Evolutionary conservation across 1,284 basidiomycete genomes (phyloP), one percentile per base, ranked within the genome.

Genomic region (Wolfiporia cocos): DNA sequence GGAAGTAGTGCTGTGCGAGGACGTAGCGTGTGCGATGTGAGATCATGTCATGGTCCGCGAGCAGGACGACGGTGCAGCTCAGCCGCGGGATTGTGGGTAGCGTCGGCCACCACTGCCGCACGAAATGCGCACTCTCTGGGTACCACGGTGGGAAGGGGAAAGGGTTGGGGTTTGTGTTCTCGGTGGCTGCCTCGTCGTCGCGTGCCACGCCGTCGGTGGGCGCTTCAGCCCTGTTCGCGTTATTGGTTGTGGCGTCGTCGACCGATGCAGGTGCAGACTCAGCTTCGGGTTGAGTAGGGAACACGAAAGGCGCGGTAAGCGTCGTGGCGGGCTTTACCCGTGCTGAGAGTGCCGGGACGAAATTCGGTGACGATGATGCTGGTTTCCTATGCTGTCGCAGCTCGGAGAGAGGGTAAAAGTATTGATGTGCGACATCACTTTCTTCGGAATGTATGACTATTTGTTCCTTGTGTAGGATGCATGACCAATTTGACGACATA

Each of bases 51-150:
- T 81, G 79, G 10, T 70, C 66, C 0, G 79, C 74, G 3, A 84
- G 68, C 1, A 86, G 65, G 14, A 84, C 70, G n/a, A 86, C 81
- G 0, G 82, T 82, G 51, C 81, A 85, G 56, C 79, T 83, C 9
- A 84, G 69, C 11, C 74, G 67, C 2, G 78, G 81, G 10, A 83
- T 64, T 1, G 69, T 66, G 0, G 75, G 67, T 5, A 85, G 58
- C 2, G 74, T 76, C 4, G 82, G 82, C 82, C 82, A 86, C 82
- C 82, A 86, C 46, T 86, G 82, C 11, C 82, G 72, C 5, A 86
- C 81, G 45, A 85, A 86, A 57, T 86, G 82, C 1, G 81, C 80
- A 36, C 73, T 76, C 52, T 85, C 81, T 12, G 81, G 79, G 49
- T 76, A 78, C 81, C 81, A 84, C 0, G 51, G 51, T 2, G 59